Evolutionary conservation across 2,329 filamentous ascomycete genomes (phyloP).

Genomic region (Penicillium verrucosum): DNA sequence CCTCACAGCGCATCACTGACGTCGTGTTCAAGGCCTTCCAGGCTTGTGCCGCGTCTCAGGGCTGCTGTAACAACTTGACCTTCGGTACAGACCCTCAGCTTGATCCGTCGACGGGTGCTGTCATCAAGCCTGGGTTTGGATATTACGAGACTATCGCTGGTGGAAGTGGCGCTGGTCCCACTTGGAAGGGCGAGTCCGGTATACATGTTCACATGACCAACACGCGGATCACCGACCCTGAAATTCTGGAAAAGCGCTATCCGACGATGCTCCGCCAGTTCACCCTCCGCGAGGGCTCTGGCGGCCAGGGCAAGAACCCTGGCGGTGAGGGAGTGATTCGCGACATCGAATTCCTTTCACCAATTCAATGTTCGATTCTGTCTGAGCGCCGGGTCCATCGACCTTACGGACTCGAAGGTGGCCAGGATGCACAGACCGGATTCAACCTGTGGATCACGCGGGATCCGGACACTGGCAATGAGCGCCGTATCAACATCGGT

Average conservation of each 20-base stretch:
- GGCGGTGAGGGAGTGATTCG: slow-evolving; percentile 75
- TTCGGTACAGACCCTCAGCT: slow-evolving; percentile 73
- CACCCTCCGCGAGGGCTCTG: slow-evolving; percentile 61
- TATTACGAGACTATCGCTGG: slow-evolving; percentile 88
- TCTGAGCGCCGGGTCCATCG: slow-evolving; percentile 72
- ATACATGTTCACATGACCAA: slow-evolving; percentile 88
- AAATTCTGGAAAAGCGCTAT: slow-evolving; percentile 77
- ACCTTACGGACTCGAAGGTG: slow-evolving; percentile 81
- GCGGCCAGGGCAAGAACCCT: slow-evolving; percentile 63
- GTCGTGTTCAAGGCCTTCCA: slow-evolving; percentile 77
- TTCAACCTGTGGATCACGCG: slow-evolving; percentile 83
- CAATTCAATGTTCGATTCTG: slow-evolving; percentile 75
- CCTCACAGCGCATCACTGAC: slow-evolving; percentile 75
- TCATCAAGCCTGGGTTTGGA: slow-evolving; percentile 68
- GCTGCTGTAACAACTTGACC: slow-evolving; percentile 80
- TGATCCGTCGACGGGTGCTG: slow-evolving; percentile 51
- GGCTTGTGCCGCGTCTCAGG: slow-evolving; percentile 74
- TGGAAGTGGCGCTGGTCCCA: slow-evolving; percentile 70
- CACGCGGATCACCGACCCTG: slow-evolving; percentile 77
- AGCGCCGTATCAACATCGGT: slow-evolving; percentile 57
- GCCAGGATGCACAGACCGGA: slow-evolving; percentile 72
- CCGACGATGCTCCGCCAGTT: slow-evolving; percentile 74
- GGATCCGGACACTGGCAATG: slow-evolving; percentile 56
- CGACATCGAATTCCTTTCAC: slow-evolving; percentile 80
- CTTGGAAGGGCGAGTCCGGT: slow-evolving; percentile 72